Evolutionary conservation across 441 rosid genomes (phyloP), one percentile per base, ranked within the genome.

Genomic region (Breynia disticha): DNA sequence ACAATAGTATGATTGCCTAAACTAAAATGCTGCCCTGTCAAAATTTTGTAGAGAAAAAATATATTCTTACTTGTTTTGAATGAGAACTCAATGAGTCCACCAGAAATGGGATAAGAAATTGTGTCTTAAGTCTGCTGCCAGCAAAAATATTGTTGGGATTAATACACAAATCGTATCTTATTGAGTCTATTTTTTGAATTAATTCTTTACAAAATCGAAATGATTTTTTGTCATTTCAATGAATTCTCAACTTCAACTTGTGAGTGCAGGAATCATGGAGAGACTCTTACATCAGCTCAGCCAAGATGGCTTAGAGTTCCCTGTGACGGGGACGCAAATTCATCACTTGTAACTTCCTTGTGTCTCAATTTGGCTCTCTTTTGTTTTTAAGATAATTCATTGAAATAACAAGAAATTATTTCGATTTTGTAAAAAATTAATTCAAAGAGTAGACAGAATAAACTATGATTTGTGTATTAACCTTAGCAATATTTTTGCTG

Each of bases 41-140:
- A 10, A 35, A 41, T 9, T 7, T 10, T 28, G 47, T 0, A 54
- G 59, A 47, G 56, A 8, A 7, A 49, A 13, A 6, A n/a, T 21
- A 37, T 55, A 24, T 16, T 52, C 77, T 84, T 76, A 83, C 98
- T 70, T 69, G 67, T 65, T 52, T 70, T 16, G 72, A 63, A 69
- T 65, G 73, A 81, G 43, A 90, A 82, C 86, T 90, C 96, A 53
- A 90, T 20, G 9, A 87, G 76, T 63, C 96, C 95, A 45, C 87
- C 85, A 56, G 43, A 15, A 84, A 79, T 3, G 95, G 96, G 55
- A 90, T 72, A 54, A 90, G 53, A 71, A 87, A 88, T 35, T 66
- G 71, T 3, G 97, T 87, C 84, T 13, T 60, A 49, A 28, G 65
- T n/a, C 48, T 76, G 83, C 85, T 83, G 83, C 52, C 50, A 56